Evolutionary conservation across 192 early-diverging fungal species (phyloP), one percentile per base, ranked within the genome.

Genomic region (Backusella westeae): DNA sequence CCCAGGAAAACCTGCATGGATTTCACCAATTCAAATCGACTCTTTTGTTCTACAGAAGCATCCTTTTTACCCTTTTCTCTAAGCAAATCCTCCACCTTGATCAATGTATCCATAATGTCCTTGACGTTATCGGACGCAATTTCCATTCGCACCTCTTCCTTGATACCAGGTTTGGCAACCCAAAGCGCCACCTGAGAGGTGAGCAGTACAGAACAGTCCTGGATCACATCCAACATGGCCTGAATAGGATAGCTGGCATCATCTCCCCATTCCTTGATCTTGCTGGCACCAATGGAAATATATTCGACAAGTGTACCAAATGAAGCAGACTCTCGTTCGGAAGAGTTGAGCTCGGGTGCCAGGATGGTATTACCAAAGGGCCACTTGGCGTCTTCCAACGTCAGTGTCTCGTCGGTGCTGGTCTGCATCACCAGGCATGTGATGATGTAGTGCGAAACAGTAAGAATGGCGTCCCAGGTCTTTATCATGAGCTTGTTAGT

Each of bases 281-380:
- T 69, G 5, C 17, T 52, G 10, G 59, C n/a, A 14, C 75, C 75
- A 35, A 52, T 68, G 15, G 29, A 46, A 1, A 76, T 76, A n/a
- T 46, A 70, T 53, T 85, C 84, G 73, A 85, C 78, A 68, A 85
- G 66, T 9, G 84, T 85, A 9, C 84, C 84, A 34, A 85, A 80
- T 19, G 84, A 81, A 12, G 79, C 84, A 29, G 81, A 75, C 32
- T 81, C 78, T 29, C 74, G 76, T 4, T 75, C 67, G 12, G 75
- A 69, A 1, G 76, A 78, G 42, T 78, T 77, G 23, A 63, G 74
- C 29, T 77, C 73, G n/a, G 84, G 84, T 6, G 67, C 63, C 59
- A 86, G 70, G 1, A 79, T 81, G 2, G 75, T 72, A 65, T 86
- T 84, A 19, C 85, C 80, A 75, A 81, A 56, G 0, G 85, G 82